phyloP scores from a whole-genome alignment of 495 filamentous ascomycete species.

The Podospora comata region DNA sequence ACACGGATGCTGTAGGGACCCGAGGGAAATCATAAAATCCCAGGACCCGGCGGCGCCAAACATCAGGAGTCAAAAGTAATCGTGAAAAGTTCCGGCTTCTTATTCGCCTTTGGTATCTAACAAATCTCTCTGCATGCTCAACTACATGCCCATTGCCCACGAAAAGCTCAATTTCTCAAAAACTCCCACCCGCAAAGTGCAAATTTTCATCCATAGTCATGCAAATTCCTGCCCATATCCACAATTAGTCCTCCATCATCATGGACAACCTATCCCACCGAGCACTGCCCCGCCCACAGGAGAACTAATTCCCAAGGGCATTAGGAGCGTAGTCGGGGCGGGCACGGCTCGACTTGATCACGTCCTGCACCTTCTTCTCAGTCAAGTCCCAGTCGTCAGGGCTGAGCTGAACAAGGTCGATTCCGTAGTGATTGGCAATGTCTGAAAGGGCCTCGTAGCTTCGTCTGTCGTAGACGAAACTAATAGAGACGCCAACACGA shows the following conservation, averaged over 20 bases:
- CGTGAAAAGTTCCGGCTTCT: background rate
- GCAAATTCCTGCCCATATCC: slow-evolving; percentile 8
- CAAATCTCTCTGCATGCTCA: slow-evolving; percentile 15
- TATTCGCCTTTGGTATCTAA: slow-evolving; percentile 28
- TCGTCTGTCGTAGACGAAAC: slow-evolving; percentile 76
- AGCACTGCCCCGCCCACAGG: background rate
- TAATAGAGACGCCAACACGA: slow-evolving; percentile 92
- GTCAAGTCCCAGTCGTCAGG: slow-evolving; percentile 79
- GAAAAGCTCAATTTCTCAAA: slow-evolving; percentile 10
- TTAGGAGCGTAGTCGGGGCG: slow-evolving; percentile 55
- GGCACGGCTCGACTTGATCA: slow-evolving; percentile 77
- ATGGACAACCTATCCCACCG: slow-evolving; percentile 1
- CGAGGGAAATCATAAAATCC: background rate
- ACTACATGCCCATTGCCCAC: slow-evolving; percentile 16
- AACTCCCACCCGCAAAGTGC: slow-evolving; percentile 11
- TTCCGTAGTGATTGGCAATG: slow-evolving; percentile 68
- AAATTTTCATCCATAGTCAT: slow-evolving; percentile 18
- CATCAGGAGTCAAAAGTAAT: background rate
- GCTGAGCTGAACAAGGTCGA: slow-evolving; percentile 50
- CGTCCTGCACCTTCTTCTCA: slow-evolving; percentile 74
- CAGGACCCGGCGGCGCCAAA: slow-evolving; percentile 4
- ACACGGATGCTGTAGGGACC: slow-evolving; percentile 8
- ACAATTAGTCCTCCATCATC: background rate
- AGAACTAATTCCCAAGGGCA: slow-evolving; percentile 24
- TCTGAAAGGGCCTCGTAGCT: slow-evolving; percentile 71